phyloP scores from a whole-genome alignment of 2,329 filamentous ascomycete species.

The Penicillium sp. region DNA sequence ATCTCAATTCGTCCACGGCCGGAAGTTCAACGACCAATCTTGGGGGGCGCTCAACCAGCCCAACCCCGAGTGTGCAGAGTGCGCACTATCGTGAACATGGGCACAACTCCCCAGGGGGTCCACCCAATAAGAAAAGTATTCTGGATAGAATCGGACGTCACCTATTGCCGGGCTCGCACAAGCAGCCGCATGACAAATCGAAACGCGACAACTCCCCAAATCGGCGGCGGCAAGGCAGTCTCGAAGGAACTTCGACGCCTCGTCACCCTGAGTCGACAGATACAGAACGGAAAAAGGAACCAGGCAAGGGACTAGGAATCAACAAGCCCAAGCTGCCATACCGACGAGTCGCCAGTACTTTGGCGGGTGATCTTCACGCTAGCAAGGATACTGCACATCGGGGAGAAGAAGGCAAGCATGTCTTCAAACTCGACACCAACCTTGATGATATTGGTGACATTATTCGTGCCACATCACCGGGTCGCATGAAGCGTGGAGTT shows the following conservation, averaged over 20 bases:
- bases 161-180: constrained; percentile 36
- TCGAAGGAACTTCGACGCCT: constrained; percentile 26
- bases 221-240: constrained; percentile 33
- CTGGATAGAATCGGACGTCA: constrained; percentile 49
- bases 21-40: constrained; percentile 48
- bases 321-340: constrained; percentile 30
- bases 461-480: constrained; percentile 64
- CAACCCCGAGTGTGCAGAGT: constrained; percentile 69
- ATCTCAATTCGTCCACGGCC: constrained; percentile 41
- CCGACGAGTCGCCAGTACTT: constrained; percentile 29
- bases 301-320: constrained; percentile 31
- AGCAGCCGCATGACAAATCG: constrained; percentile 22
- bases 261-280: constrained; percentile 29
- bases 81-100: constrained; percentile 47
- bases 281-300: constrained; percentile 36
- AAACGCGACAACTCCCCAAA: constrained; percentile 33
- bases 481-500: constrained; percentile 46
- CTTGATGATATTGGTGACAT: constrained; percentile 89
- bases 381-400: constrained; percentile 30
- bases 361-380: constrained; percentile 20
- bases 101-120: constrained; percentile 37
- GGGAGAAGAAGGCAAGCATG: constrained; percentile 50
- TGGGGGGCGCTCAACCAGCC: constrained; percentile 66
- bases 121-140: constrained; percentile 44
- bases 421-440: constrained; percentile 81